Evolutionary conservation across 257 asterid genomes (phyloP), one percentile per base, ranked within the genome.

Genomic region (Paulownia fortunei): DNA sequence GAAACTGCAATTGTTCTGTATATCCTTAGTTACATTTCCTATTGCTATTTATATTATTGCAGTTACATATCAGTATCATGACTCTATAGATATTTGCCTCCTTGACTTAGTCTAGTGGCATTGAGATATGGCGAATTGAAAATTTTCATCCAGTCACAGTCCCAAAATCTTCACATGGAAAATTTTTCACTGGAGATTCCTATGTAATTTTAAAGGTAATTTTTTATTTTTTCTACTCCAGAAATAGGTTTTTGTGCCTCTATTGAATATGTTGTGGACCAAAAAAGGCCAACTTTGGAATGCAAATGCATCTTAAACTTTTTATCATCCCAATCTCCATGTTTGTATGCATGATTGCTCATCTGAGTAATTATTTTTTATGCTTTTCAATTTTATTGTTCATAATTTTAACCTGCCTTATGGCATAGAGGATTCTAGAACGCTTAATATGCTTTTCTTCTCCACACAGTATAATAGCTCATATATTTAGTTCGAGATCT

Each of bases 41-140:
- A 32, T 52, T 59, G n/a, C 63, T 61, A 36, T 47, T 30, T 60
- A 34, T 68, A 51, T 52, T 64, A 65, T 47, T 47, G 55, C 77
- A 39, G 27, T 37, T 73, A 13, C 26, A 24, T 79, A 67, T 59
- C 47, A 61, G 32, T 78, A 30, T 78, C 41, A 52, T 63, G 78
- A 62, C 18, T 77, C 73, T 81, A 3, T 41, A 68, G 70, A 68
- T 79, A 37, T 82, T 73, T 23, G 73, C 23, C 73, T 91, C 93
- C 97, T 92, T 92, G 84, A 94, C 92, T 73, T 44, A 74, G 36
- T 56, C 74, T 73, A 94, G 98, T 69, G 98, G 98, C 71, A 89
- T 85, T 80, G 98, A 94, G 85, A 88, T 94, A 77, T 94, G 98
- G 98, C 90, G 92, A 83, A 92, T 94, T 55, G 98, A 94, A 86